Evolutionary conservation across 306 rosid species (phyloP).

Genomic region (Delonix regia): DNA sequence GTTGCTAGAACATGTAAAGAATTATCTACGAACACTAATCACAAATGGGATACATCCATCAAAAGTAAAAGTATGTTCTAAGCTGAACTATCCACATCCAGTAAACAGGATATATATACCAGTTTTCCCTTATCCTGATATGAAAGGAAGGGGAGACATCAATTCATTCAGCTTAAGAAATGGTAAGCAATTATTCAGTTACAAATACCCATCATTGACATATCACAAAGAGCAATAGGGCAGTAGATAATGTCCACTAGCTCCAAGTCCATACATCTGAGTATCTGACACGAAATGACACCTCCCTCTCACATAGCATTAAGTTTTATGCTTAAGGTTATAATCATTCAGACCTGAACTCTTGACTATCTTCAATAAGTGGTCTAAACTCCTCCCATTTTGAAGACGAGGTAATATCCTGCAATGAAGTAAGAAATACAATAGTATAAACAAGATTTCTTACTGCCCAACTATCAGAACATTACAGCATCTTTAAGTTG

Average conservation of each 20-base stretch:
- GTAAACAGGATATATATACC: background rate
- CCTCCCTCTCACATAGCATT: background rate
- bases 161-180: background rate
- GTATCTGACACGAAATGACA: background rate
- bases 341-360: conserved; percentile 66
- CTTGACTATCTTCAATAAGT: conserved; percentile 69
- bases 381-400: conserved; percentile 77
- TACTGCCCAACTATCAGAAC: conserved; percentile 29
- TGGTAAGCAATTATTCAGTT: background rate
- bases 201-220: background rate
- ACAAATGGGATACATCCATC: conserved; percentile 4
- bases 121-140: background rate
- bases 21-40: background rate
- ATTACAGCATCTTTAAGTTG: conserved; percentile 24
- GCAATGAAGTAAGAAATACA: conserved; percentile 37
- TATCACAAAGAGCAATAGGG: background rate
- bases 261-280: background rate
- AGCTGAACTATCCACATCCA: conserved; percentile 1
- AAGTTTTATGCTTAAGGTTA: conserved; percentile 23
- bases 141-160: conserved; percentile 14
- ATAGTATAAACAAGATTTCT: conserved; percentile 15
- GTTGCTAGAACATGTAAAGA: background rate
- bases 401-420: conserved; percentile 76
- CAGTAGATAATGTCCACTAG: background rate
- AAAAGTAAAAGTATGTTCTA: background rate